Percentiles rank a stretch among this genome's conserved stretches.
These are phyloP conservation scores for Nakazawaea molendinolei DNA, from an alignment of 805 yeast species.

Conservation along the genomic window DNA sequence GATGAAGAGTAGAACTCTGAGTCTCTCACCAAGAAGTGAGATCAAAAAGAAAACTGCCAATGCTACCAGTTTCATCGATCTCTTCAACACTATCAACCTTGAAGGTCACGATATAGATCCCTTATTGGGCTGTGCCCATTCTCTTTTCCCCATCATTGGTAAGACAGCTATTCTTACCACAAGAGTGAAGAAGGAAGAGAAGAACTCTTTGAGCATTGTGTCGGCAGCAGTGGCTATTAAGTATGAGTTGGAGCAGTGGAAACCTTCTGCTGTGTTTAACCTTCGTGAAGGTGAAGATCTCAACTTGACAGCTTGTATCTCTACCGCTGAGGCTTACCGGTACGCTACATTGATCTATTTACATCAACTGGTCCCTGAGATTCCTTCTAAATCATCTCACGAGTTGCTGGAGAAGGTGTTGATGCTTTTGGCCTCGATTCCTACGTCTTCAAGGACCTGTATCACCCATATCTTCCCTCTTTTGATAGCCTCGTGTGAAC, in stretches of 20 bases:
- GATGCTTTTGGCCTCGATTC: slow-evolving; percentile 56
- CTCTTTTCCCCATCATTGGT: slow-evolving; percentile 58
- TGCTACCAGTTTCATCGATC: slow-evolving; percentile 26
- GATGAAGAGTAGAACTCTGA: slow-evolving; percentile 14
- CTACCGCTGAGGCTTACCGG: slow-evolving; percentile 67
- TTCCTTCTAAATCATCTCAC: slow-evolving; percentile 48
- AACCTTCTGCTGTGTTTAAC: slow-evolving; percentile 36
- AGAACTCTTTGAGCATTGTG: slow-evolving; percentile 40
- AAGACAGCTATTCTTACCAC: slow-evolving; percentile 51
- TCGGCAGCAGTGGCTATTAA: slow-evolving; percentile 50
- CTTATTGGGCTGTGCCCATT: slow-evolving; percentile 60
- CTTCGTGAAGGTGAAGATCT: slow-evolving; percentile 35
- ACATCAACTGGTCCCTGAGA: slow-evolving; percentile 68
- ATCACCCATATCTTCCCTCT: slow-evolving; percentile 62
- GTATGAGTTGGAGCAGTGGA: slow-evolving; percentile 49
- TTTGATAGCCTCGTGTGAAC: slow-evolving; percentile 61
- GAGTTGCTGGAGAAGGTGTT: slow-evolving; percentile 54
- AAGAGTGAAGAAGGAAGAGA: slow-evolving; percentile 34
- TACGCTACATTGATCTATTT: slow-evolving; percentile 52
- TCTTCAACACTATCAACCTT: slow-evolving; percentile 29
- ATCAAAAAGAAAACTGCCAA: neutral
- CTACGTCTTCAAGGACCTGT: slow-evolving; percentile 47
- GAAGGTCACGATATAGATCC: slow-evolving; percentile 49
- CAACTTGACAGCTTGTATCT: slow-evolving; percentile 52
- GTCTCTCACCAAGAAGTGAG: slow-evolving; percentile 10